These are phyloP conservation scores for Globisporangium irregulare DNA, from an alignment of 352 stramenopile genomes.

Conservation along the genomic window DNA sequence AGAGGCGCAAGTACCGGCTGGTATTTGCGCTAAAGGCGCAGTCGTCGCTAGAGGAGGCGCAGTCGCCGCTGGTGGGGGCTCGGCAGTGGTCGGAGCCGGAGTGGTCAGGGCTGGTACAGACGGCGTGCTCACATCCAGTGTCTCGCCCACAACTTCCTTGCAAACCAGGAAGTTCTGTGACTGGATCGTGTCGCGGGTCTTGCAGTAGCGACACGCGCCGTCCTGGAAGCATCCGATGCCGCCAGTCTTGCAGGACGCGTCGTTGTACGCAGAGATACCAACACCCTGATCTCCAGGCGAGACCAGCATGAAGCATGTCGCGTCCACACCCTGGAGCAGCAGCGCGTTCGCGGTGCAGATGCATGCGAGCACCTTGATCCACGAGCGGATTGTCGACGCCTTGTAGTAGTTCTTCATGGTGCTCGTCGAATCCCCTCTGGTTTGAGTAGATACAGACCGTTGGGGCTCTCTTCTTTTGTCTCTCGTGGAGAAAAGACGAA, in stretches of 20 bases:
- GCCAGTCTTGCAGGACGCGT: conserved; percentile 17
- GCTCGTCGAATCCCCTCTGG: not conserved
- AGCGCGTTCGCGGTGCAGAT: conserved; percentile 2
- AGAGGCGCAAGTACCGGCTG: not conserved
- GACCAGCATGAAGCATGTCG: not conserved
- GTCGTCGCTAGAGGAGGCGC: not conserved
- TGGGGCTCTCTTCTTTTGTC: not conserved
- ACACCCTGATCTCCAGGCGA: conserved; percentile 11
- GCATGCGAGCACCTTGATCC: conserved; percentile 11
- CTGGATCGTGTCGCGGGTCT: conserved; percentile 17
- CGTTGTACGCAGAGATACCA: conserved; percentile 11
- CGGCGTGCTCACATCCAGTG: too few species aligned
- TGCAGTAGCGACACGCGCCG: conserved; percentile 24
- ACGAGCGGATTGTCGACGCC: conserved; percentile 1
- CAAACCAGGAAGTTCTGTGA: conserved; percentile 10
- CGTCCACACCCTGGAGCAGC: conserved; percentile 2
- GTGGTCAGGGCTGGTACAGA: too few species aligned
- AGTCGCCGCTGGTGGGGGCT: not conserved
- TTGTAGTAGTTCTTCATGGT: conserved; percentile 9
- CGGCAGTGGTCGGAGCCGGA: not conserved
- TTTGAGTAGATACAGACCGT: not conserved
- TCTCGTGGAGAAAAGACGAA: conserved; percentile 8
- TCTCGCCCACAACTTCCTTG: too few species aligned
- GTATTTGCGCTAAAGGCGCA: not conserved
- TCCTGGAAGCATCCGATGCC: conserved; percentile 21